Evolutionary conservation across 1,284 basidiomycete species (phyloP).

Genomic region (Coniferiporia sulphurascens): DNA sequence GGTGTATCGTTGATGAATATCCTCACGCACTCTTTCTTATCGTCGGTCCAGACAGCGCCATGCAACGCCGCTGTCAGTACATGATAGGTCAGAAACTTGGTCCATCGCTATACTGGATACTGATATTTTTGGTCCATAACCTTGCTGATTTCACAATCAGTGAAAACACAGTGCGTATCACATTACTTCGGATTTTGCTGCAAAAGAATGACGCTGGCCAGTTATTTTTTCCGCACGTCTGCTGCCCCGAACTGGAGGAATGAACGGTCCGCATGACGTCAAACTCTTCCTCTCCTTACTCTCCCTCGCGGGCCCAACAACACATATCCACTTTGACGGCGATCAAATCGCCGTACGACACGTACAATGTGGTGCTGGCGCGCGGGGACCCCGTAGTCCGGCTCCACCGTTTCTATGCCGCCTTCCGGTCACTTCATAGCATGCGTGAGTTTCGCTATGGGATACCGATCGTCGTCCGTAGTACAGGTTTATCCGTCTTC

Average conservation of each 20-base stretch:
- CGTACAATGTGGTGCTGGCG: conserved; percentile 24
- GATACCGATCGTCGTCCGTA: no score
- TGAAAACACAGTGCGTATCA: conserved; percentile 40
- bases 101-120: not conserved
- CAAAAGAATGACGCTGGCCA: not conserved
- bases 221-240: conserved; percentile 17
- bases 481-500: no score
- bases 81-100: conserved; percentile 31
- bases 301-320: conserved; percentile 33
- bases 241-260: conserved; percentile 24
- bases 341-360: conserved; percentile 21
- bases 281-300: conserved; percentile 50
- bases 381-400: conserved; percentile 20
- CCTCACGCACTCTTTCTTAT: conserved; percentile 34
- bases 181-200: not conserved
- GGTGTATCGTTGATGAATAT: conserved; percentile 36
- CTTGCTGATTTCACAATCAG: conserved; percentile 45
- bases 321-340: conserved; percentile 22
- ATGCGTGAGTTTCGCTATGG: not conserved
- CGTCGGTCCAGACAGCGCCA: conserved; percentile 38
- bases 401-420: no score
- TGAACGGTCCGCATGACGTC: conserved; percentile 44
- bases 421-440: no score
- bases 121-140: conserved; percentile 32
- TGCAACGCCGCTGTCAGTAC: conserved; percentile 35